These are phyloP conservation scores for Tetrapisispora arboricola DNA, from an alignment of 805 yeast genomes.

Conservation along the genomic window DNA sequence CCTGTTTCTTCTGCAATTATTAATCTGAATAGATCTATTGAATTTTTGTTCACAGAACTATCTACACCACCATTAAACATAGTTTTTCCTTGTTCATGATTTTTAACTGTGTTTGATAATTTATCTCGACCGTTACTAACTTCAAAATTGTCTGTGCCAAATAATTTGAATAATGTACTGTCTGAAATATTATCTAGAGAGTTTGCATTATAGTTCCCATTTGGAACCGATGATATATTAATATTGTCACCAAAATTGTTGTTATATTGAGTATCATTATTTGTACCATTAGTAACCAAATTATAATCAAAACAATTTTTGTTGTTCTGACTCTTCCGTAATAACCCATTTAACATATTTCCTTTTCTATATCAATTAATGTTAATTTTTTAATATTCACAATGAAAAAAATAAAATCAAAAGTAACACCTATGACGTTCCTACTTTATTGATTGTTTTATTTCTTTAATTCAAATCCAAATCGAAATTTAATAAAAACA, in stretches of 20 bases:
- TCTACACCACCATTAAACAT: no score
- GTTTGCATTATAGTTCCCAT: no score
- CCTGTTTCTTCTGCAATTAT: slow-evolving; percentile 32
- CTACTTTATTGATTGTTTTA: no score
- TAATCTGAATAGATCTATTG: slow-evolving; percentile 19
- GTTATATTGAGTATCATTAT: background rate
- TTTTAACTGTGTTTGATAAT: background rate
- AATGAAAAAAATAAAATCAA: background rate
- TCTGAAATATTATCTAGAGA: slow-evolving; percentile 22
- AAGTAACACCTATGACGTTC: no score
- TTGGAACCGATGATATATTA: no score
- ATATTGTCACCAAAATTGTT: no score
- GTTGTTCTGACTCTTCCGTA: background rate
- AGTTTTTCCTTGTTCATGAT: background rate
- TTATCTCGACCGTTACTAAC: background rate
- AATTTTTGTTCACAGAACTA: background rate
- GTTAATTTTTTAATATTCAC: no score
- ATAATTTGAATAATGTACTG: slow-evolving; percentile 20
- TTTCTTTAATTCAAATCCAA: no score
- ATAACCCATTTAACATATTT: slow-evolving; percentile 1
- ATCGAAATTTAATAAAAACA: no score
- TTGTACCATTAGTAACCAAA: background rate
- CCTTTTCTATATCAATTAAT: no score
- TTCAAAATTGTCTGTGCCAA: slow-evolving; percentile 15
- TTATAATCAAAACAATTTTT: background rate